phyloP scores from a whole-genome alignment of 305 asterid genomes.

The Euphrasia arctica region DNA sequence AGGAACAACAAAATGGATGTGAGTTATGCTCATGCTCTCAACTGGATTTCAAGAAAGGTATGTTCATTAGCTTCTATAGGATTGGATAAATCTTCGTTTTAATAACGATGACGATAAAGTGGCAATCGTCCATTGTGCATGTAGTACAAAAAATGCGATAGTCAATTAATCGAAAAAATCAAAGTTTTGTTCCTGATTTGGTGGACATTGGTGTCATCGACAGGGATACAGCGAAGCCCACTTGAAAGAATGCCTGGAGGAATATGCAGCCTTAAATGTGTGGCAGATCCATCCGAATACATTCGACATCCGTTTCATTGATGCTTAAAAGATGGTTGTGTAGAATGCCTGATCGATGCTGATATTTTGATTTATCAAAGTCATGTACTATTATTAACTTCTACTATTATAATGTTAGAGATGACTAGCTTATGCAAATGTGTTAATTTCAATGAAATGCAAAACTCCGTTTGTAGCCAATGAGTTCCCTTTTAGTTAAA shows the following conservation, averaged over 20 bases:
- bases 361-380: too few relatives aligned
- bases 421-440: too few relatives aligned
- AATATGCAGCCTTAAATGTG: constrained; percentile 92
- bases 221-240: constrained; percentile 99
- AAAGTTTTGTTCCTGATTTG: constrained; percentile 17
- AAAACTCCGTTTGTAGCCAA: too few relatives aligned
- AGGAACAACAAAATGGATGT: constrained; percentile 73
- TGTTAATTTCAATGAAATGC: too few relatives aligned
- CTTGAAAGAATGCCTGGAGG: constrained; percentile 91
- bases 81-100: neutral
- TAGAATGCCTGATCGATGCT: too few relatives aligned
- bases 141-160: too few relatives aligned
- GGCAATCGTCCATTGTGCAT: too few relatives aligned
- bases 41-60: constrained; percentile 99
- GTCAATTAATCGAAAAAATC: neutral
- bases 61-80: constrained; percentile 21
- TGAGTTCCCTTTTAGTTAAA: too few relatives aligned
- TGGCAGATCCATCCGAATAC: constrained; percentile 99
- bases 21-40: constrained; percentile 92
- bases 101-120: too few relatives aligned
- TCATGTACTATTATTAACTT: too few relatives aligned
- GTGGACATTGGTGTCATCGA: constrained; percentile 6
- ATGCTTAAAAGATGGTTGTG: constrained; percentile 42
- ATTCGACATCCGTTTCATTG: constrained; percentile 84
- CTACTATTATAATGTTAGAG: too few relatives aligned